Percentiles rank a stretch among this genome's conserved stretches.
phyloP scores from a whole-genome alignment of 345 rosid genomes.

The Eucalyptus sp. region DNA sequence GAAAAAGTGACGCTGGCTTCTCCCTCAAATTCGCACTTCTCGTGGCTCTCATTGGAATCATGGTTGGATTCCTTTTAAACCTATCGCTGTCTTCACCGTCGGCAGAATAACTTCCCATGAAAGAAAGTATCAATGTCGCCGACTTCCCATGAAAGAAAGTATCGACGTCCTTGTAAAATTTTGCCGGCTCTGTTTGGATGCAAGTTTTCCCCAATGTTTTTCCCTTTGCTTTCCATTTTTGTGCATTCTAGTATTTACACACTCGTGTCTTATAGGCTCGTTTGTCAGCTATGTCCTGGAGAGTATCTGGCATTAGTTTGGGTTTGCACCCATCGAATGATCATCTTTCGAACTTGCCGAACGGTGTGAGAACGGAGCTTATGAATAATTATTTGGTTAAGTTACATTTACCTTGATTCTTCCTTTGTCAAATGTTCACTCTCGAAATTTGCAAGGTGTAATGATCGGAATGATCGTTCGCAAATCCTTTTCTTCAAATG shows the following conservation, averaged over 20 bases:
- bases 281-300: background rate
- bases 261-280: background rate
- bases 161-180: slow-evolving; percentile 6
- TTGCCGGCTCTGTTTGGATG: slow-evolving; percentile 6
- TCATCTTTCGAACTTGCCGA: background rate
- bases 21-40: slow-evolving; percentile 60
- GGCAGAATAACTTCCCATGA: background rate
- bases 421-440: background rate
- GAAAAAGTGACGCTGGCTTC: slow-evolving; percentile 40
- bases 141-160: background rate
- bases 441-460: background rate
- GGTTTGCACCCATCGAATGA: background rate
- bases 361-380: background rate
- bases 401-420: background rate
- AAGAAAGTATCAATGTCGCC: background rate
- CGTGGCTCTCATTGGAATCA: slow-evolving; percentile 73
- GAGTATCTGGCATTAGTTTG: background rate
- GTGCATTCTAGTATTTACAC: slow-evolving; percentile 1
- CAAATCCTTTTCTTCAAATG: background rate
- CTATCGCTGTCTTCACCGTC: slow-evolving; percentile 44
- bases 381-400: background rate
- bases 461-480: background rate
- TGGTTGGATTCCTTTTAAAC: slow-evolving; percentile 71
- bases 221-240: slow-evolving; percentile 15
- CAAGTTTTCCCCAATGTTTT: background rate